phyloP scores from a whole-genome alignment of 2,329 filamentous ascomycete genomes.

The Aspergillus cejpii region DNA sequence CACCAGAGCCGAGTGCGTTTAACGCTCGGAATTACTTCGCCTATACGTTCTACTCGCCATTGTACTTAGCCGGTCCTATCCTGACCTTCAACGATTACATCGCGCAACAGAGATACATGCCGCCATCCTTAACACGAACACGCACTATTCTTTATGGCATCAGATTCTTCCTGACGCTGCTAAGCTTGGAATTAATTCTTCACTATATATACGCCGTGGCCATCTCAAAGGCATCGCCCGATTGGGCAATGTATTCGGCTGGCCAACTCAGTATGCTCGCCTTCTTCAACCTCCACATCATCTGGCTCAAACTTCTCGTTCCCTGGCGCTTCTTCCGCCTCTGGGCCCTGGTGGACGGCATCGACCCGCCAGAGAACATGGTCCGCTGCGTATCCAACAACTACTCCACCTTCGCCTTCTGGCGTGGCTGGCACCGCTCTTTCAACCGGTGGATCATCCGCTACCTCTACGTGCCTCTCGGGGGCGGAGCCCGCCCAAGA shows the following conservation, averaged over 20 bases:
- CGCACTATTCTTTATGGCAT: slow-evolving; percentile 76
- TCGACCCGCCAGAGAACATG: slow-evolving; percentile 98
- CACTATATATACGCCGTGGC: slow-evolving; percentile 93
- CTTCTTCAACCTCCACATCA: slow-evolving; percentile 92
- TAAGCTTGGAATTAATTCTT: slow-evolving; percentile 84
- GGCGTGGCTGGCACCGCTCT: slow-evolving; percentile 91
- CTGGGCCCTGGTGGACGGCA: slow-evolving; percentile 84
- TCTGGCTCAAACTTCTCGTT: slow-evolving; percentile 94
- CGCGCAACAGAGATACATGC: slow-evolving; percentile 68
- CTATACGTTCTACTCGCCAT: slow-evolving; percentile 82
- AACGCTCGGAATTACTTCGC: slow-evolving; percentile 81
- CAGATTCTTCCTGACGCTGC: slow-evolving; percentile 70
- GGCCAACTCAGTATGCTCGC: slow-evolving; percentile 84
- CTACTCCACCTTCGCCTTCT: slow-evolving; percentile 83
- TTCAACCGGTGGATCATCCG: slow-evolving; percentile 93
- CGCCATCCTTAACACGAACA: slow-evolving; percentile 60
- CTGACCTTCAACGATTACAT: slow-evolving; percentile 98
- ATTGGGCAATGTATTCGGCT: slow-evolving; percentile 77
- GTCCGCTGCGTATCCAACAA: slow-evolving; percentile 93
- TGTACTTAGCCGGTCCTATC: slow-evolving; percentile 90
- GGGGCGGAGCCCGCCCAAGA: slow-evolving; percentile 51
- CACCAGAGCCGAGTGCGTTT: slow-evolving; percentile 64
- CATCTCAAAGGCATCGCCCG: slow-evolving; percentile 72
- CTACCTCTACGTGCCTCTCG: slow-evolving; percentile 89
- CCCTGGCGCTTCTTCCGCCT: slow-evolving; percentile 98